Percentiles rank a stretch among this genome's conserved stretches.
phyloP scores from a whole-genome alignment of 495 filamentous ascomycete species.

The Antarctomyces pellizariae region DNA sequence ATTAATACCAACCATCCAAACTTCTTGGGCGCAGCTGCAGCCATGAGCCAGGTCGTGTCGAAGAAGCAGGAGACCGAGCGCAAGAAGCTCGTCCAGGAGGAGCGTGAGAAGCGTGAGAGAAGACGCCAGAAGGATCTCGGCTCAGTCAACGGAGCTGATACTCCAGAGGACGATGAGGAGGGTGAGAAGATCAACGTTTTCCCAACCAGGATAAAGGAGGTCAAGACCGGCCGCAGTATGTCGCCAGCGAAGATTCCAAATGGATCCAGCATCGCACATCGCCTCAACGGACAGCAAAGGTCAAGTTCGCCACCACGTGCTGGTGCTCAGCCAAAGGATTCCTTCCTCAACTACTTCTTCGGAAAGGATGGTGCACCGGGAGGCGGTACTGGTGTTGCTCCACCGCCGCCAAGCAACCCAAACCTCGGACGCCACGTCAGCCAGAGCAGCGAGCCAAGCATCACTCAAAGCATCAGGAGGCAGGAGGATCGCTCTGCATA shows the following conservation, averaged over 20 bases:
- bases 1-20: constrained; percentile 99
- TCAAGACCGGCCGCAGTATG: constrained; percentile 46
- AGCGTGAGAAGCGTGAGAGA: constrained; percentile 62
- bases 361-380: constrained; percentile 61
- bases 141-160: constrained; percentile 45
- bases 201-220: constrained; percentile 31
- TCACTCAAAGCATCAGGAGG: constrained; percentile 63
- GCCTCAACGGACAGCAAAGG: constrained; percentile 44
- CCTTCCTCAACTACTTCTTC: constrained; percentile 96
- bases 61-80: constrained; percentile 85
- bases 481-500: constrained; percentile 34
- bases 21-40: constrained; percentile 90
- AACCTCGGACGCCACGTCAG: constrained; percentile 36
- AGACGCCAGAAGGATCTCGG: constrained; percentile 61
- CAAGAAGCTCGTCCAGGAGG: constrained; percentile 54
- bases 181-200: constrained; percentile 28
- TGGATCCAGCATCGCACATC: constrained; percentile 26
- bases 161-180: constrained; percentile 52
- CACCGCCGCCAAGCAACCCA: constrained; percentile 14
- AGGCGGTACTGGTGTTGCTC: constrained; percentile 12
- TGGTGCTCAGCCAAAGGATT: constrained; percentile 40
- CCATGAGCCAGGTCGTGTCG: constrained; percentile 88
- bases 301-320: constrained; percentile 38
- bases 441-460: constrained; percentile 52
- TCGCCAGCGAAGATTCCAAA: constrained; percentile 53